A percentile compares a stretch with the other conserved stretches of the same genome.
These are phyloP conservation scores for Sutorius australiensis DNA, from an alignment of 768 basidiomycete genomes.

Conservation along the genomic window DNA sequence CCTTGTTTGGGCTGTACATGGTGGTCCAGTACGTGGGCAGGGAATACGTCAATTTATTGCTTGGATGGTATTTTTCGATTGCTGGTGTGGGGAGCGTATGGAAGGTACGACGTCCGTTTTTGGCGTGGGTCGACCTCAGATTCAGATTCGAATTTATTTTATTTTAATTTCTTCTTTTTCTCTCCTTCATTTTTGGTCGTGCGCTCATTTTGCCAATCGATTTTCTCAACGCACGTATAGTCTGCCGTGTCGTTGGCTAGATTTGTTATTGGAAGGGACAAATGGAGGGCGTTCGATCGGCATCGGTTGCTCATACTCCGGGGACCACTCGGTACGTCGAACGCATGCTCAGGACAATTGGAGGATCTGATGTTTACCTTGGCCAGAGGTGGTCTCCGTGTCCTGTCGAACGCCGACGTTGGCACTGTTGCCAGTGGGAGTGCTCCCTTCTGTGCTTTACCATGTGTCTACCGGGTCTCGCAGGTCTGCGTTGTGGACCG, in stretches of 20 bases:
- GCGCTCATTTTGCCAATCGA: neutral
- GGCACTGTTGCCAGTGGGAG: slow-evolving; percentile 53
- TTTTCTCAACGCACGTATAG: slow-evolving; percentile 29
- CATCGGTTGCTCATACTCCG: slow-evolving; percentile 43
- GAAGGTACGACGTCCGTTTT: slow-evolving; percentile 39
- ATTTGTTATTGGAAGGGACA: slow-evolving; percentile 44
- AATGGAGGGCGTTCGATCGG: slow-evolving; percentile 58
- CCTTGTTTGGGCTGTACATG: slow-evolving; percentile 64
- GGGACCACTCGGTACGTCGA: slow-evolving; percentile 42
- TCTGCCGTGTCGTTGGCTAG: slow-evolving; percentile 49
- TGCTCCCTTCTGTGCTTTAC: slow-evolving; percentile 65
- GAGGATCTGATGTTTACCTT: slow-evolving; percentile 8
- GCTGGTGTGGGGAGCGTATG: slow-evolving; percentile 65
- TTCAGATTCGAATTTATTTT: neutral
- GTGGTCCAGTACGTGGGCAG: slow-evolving; percentile 73
- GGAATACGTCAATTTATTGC: slow-evolving; percentile 78
- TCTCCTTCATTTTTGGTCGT: neutral
- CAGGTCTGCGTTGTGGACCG: slow-evolving; percentile 70
- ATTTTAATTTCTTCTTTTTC: no score
- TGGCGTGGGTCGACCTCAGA: neutral
- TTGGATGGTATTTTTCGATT: slow-evolving; percentile 72
- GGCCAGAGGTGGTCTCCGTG: slow-evolving; percentile 35
- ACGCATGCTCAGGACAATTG: neutral
- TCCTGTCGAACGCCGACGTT: slow-evolving; percentile 59
- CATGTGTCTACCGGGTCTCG: slow-evolving; percentile 40